phyloP scores from a whole-genome alignment of 2,329 filamentous ascomycete species.

The Aspergillus pseudoviridinutans region DNA sequence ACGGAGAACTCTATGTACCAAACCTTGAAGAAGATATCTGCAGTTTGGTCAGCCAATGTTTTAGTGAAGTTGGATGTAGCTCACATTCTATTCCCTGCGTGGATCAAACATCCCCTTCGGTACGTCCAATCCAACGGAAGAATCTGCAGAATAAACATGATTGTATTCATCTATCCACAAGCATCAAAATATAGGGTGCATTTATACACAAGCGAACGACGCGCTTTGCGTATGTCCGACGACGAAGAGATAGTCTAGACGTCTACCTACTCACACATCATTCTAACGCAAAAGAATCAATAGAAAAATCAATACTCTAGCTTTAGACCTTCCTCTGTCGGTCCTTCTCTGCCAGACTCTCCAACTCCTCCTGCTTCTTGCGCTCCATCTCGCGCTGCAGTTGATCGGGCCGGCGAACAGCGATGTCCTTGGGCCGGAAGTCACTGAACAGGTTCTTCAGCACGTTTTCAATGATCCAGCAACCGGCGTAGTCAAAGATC shows the following conservation, averaged over 20 bases:
- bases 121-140: background rate
- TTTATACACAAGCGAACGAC: background rate
- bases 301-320: constrained; percentile 1
- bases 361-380: constrained; percentile 56
- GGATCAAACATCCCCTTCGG: background rate
- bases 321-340: constrained; percentile 25
- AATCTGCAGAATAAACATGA: background rate
- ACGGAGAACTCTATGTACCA: background rate
- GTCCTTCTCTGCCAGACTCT: constrained; percentile 39
- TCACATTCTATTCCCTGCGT: background rate
- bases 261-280: background rate
- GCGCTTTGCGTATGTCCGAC: background rate
- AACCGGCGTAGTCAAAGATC: constrained; percentile 80
- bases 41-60: background rate
- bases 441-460: constrained; percentile 87
- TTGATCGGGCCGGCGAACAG: constrained; percentile 80
- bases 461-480: constrained; percentile 80
- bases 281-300: constrained; percentile 2
- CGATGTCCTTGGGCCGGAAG: constrained; percentile 90
- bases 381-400: constrained; percentile 69
- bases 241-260: background rate
- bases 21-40: background rate
- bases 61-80: background rate
- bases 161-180: background rate
- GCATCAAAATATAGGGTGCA: background rate